Conservation (phyloP, 331 rosid genomes). For the Spiraea crenata region DNA sequence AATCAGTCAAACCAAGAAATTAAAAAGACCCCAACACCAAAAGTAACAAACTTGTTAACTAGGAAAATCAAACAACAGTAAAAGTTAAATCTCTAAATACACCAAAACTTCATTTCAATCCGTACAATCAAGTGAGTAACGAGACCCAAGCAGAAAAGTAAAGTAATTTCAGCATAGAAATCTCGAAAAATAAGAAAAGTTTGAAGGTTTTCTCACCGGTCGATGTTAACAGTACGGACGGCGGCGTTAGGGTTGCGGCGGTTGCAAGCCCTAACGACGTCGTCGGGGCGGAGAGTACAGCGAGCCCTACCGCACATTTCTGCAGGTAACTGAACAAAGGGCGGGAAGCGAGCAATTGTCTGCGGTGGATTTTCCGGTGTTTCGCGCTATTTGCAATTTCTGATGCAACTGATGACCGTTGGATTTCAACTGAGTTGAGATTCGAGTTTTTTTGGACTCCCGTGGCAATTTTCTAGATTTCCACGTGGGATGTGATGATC, state of each 20-base stretch:
- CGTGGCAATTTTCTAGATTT: neutral
- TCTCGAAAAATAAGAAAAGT: too few species aligned
- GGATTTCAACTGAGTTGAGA: slow-evolving; percentile 10
- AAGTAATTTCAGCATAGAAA: too few species aligned
- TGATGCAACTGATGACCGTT: slow-evolving; percentile 13
- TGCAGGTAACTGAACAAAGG: slow-evolving; percentile 8
- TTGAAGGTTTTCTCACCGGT: slow-evolving; percentile 36
- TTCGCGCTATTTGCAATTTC: neutral
- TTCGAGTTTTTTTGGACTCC: neutral
- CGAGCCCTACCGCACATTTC: slow-evolving; percentile 83
- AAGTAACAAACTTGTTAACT: neutral
- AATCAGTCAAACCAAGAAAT: neutral
- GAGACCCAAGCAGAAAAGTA: too few species aligned
- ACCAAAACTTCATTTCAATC: neutral
- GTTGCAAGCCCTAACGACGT: slow-evolving; percentile 58
- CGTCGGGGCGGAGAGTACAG: slow-evolving; percentile 63
- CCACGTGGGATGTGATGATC: neutral
- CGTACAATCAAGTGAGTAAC: too few species aligned
- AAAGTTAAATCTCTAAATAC: neutral
- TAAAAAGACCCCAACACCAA: neutral
- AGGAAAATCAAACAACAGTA: neutral
- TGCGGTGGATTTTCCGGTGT: neutral
- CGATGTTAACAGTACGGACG: slow-evolving; percentile 49
- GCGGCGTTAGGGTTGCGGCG: slow-evolving; percentile 38
- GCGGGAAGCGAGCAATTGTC: slow-evolving; percentile 22